Conservation (phyloP, 345 rosid genomes). For the Psidium friedrichsthalianum region DNA sequence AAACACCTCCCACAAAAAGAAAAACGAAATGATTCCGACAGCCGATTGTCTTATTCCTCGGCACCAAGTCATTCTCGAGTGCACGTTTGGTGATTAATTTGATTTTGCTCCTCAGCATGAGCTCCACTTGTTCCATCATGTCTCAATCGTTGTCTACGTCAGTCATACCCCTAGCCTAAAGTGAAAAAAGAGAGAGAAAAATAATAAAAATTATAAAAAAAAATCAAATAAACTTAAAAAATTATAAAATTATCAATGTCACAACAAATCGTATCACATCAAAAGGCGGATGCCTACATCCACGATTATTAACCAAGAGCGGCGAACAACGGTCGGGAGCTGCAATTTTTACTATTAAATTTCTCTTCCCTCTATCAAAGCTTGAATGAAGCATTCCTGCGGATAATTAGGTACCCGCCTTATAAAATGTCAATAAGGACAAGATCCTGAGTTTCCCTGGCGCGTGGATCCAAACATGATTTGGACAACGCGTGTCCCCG, state of each 20-base stretch:
- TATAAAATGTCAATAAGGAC: not conserved
- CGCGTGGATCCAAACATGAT: not conserved
- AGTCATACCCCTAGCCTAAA: no score
- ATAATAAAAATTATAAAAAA: not conserved
- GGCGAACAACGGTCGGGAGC: not conserved
- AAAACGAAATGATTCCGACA: not conserved
- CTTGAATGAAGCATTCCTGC: not conserved
- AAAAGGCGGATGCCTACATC: fast-evolving
- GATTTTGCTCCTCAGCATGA: not conserved
- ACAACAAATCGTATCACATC: fast-evolving
- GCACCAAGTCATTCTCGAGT: not conserved
- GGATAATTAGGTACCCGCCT: not conserved
- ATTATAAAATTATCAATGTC: fast-evolving
- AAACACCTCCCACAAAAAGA: not conserved
- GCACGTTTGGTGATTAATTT: not conserved
- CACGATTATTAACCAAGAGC: not conserved
- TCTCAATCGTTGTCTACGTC: not conserved
- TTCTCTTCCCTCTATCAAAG: not conserved
- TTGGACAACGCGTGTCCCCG: not conserved
- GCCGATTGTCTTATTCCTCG: not conserved
- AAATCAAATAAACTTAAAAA: not conserved
- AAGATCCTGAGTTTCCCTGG: not conserved
- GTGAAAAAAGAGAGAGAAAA: not conserved
- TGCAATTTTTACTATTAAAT: not conserved
- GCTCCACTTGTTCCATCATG: not conserved